These are phyloP conservation scores for Sanghuangporus sanghuang DNA, from an alignment of 1,284 basidiomycete genomes.

Conservation along the genomic window DNA sequence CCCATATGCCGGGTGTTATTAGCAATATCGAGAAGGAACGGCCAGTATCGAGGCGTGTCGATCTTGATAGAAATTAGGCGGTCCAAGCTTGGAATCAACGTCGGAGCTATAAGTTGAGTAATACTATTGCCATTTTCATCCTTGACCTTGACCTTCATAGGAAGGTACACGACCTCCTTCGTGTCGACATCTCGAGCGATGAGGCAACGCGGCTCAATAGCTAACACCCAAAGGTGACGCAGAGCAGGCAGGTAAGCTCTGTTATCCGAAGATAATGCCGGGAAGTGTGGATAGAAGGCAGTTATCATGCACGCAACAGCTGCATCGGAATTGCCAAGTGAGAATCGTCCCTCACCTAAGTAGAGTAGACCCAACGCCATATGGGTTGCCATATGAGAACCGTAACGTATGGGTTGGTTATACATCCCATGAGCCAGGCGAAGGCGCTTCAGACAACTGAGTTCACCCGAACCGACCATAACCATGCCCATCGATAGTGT, in stretches of 20 bases:
- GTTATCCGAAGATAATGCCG: constrained; percentile 79
- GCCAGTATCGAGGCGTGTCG: constrained; percentile 93
- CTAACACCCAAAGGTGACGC: constrained; percentile 93
- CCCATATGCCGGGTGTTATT: constrained; percentile 63
- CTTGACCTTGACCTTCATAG: constrained; percentile 77
- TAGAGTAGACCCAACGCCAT: constrained; percentile 91
- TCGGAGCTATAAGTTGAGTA: constrained; percentile 83
- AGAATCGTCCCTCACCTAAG: constrained; percentile 90
- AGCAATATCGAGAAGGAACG: constrained; percentile 76
- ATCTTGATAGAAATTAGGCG: constrained; percentile 75
- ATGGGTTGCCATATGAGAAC: constrained; percentile 87
- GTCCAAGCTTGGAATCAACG: constrained; percentile 85
- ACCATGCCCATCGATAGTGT: constrained; percentile 85
- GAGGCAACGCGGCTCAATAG: constrained; percentile 90
- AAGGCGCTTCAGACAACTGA: constrained; percentile 84
- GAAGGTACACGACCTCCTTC: constrained; percentile 84
- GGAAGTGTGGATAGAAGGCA: constrained; percentile 89
- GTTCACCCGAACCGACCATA: constrained; percentile 95
- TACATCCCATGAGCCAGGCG: constrained; percentile 91
- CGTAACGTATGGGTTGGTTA: constrained; percentile 78
- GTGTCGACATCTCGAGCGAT: constrained; percentile 90
- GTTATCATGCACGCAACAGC: constrained; percentile 88
- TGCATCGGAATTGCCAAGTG: constrained; percentile 86
- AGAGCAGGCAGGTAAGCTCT: constrained; percentile 89
- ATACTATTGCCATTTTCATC: constrained; percentile 55